These are phyloP conservation scores for Candida golubevii DNA, from an alignment of 805 yeast species.

Conservation along the genomic window DNA sequence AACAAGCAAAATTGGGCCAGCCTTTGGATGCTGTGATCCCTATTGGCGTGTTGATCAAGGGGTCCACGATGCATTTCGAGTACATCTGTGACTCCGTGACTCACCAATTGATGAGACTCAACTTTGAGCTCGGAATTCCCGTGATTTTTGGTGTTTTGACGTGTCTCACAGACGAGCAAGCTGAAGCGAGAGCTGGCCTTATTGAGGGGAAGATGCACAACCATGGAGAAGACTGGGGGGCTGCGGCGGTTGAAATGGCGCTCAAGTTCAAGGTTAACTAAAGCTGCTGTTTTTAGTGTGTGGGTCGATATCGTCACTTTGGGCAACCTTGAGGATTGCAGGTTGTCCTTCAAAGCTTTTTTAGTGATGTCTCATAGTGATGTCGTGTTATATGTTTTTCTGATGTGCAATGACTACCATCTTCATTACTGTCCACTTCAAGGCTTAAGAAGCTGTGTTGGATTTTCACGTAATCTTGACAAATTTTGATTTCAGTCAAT, in stretches of 20 bases:
- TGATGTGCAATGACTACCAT: too few relatives aligned
- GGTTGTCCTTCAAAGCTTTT: too few relatives aligned
- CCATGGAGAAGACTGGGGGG: slow-evolving; percentile 99
- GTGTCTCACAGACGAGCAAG: slow-evolving; percentile 91
- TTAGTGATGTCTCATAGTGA: too few relatives aligned
- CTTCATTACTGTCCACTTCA: too few relatives aligned
- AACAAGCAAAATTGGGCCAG: slow-evolving; percentile 36
- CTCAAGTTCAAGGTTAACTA: slow-evolving; percentile 25
- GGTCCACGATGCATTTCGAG: slow-evolving; percentile 97
- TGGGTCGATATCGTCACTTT: too few relatives aligned
- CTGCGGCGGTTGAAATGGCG: slow-evolving; percentile 95
- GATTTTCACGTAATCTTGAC: too few relatives aligned
- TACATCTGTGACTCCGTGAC: slow-evolving; percentile 91
- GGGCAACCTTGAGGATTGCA: too few relatives aligned
- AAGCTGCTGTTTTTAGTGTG: not conserved
- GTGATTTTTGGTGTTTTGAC: slow-evolving; percentile 92
- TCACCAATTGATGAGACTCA: slow-evolving; percentile 77
- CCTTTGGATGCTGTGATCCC: slow-evolving; percentile 85
- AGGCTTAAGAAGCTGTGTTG: too few relatives aligned
- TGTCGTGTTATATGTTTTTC: too few relatives aligned
- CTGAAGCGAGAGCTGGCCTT: slow-evolving; percentile 87
- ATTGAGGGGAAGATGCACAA: slow-evolving; percentile 74
- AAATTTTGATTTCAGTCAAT: too few relatives aligned
- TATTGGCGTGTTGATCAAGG: slow-evolving; percentile 92
- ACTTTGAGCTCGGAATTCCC: slow-evolving; percentile 65